Base-by-base conservation (phyloP, 805 yeast species). In the Helenozyma rhizophorensis region DNA sequence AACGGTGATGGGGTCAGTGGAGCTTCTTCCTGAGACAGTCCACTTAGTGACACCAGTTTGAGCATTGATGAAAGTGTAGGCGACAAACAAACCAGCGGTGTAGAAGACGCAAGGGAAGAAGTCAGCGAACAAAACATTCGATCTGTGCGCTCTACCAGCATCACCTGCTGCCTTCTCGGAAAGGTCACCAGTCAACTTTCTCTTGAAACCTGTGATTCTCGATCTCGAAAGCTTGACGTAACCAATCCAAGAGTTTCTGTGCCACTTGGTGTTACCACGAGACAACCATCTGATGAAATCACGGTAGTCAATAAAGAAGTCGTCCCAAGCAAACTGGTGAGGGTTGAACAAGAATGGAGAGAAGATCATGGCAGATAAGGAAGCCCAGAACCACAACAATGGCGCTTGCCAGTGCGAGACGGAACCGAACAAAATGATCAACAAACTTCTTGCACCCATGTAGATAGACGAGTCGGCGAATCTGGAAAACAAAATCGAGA, bases 241-340 rank as follows among this genome's bases (percentile, higher is more conserved):
- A 41, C 90, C 90, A 52, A 83, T 81, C 94, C 94, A 83, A 6
- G 93, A 83, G 65, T 82, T 82, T 70, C 86, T 79, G 67, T 83
- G 90, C 81, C 86, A 83, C 58, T 82, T 80, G 50, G 83, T 79
- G 67, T 83, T 83, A 74, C 94, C 94, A 72, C 93, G 80, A n/a
- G 87, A 60, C 34, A 78, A 53, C 78, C 78, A 74, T 23, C 46
- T 50, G 34, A 81, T 55, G 41, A 67, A 78, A 33, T 65, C 68
- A 34, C 69, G 65, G 54, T 83, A 83, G 55, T 83, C 90, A 33
- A 80, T 56, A 48, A 83, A 81, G 51, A 79, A 83, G 41, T 82
- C 89, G 7, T 61, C 61, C 61, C 80, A 76, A 4, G 78, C 70
- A 44, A 80, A 83, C 48, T 83, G 90, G 53, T 82, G 83, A 1